phyloP scores from a whole-genome alignment of 2,329 filamentous ascomycete genomes.

The Clarireedia hainanense region DNA sequence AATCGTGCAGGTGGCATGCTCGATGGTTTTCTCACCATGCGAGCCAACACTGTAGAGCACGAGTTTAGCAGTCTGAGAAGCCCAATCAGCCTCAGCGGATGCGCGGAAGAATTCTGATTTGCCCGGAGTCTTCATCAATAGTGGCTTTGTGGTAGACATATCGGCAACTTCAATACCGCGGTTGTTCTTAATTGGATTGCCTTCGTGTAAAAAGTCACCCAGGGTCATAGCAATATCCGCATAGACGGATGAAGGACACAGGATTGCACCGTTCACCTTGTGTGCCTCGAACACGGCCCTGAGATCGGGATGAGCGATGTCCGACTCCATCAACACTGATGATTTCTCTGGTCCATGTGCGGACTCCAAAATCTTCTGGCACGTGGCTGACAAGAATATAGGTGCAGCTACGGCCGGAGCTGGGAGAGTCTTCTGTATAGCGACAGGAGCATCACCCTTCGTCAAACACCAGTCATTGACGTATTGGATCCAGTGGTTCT shows the following conservation, averaged over 20 bases:
- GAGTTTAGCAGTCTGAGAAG: not conserved
- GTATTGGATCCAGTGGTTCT: conserved; percentile 57
- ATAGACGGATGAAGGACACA: conserved; percentile 2
- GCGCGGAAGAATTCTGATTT: too few relatives aligned
- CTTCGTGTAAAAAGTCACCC: conserved; percentile 44
- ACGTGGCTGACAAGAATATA: not conserved
- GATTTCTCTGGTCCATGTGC: not conserved
- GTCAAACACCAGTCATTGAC: conserved; percentile 45
- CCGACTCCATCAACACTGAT: not conserved
- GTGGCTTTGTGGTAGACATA: conserved; percentile 46
- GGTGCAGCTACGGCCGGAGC: not conserved
- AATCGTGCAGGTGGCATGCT: not conserved
- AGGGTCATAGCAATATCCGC: not conserved
- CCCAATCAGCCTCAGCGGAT: not conserved
- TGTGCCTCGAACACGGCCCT: not conserved
- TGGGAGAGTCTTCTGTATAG: not conserved
- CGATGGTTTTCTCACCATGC: not conserved
- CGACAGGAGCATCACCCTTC: conserved; percentile 33
- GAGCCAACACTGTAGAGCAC: not conserved
- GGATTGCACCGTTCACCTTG: not conserved
- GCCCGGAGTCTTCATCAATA: not conserved
- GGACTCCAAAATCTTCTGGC: not conserved
- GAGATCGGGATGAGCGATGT: not conserved
- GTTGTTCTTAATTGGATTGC: conserved; percentile 28
- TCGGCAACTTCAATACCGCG: conserved; percentile 50